These are phyloP conservation scores for Naegleria fowleri DNA, from an alignment of 208 protist genomes.

Conservation along the genomic window DNA sequence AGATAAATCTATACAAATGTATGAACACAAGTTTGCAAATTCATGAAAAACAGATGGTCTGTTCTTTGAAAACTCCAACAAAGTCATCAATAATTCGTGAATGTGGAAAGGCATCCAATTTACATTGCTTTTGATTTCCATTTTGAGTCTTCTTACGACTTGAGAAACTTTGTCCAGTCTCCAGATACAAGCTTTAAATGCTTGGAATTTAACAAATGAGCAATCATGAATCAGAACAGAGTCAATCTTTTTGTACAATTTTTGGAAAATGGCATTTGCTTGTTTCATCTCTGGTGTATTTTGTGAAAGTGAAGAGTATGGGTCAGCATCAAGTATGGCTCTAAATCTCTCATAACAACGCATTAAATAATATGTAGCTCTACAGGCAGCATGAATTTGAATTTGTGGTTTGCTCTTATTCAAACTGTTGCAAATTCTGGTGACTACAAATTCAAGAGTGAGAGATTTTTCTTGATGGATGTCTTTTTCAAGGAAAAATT, in stretches of 20 bases:
- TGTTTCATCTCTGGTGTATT: not conserved
- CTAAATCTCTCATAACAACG: not conserved
- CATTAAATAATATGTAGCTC: not conserved
- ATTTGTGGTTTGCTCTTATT: conserved; percentile 6
- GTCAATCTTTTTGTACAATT: not conserved
- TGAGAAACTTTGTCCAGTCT: not conserved
- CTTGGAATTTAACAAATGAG: not conserved
- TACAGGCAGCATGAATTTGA: conserved; percentile 19
- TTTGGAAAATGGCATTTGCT: not conserved
- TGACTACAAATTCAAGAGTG: not conserved
- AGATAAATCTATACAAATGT: conserved; percentile 14
- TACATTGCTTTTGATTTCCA: conserved; percentile 22
- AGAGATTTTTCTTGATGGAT: not conserved
- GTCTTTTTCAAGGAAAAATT: conserved; percentile 18
- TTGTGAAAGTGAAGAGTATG: not conserved
- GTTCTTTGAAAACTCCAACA: not conserved
- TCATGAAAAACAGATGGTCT: not conserved
- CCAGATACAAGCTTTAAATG: conserved; percentile 1
- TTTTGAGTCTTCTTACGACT: not conserved
- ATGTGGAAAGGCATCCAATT: conserved; percentile 20
- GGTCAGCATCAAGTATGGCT: not conserved
- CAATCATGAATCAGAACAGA: not conserved
- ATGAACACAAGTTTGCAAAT: not conserved
- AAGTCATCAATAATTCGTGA: not conserved
- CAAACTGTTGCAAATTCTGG: not conserved